Evolutionary conservation across 768 basidiomycete species (phyloP), one percentile per base, ranked within the genome.

Genomic region (Phanerochaete carnosa): DNA sequence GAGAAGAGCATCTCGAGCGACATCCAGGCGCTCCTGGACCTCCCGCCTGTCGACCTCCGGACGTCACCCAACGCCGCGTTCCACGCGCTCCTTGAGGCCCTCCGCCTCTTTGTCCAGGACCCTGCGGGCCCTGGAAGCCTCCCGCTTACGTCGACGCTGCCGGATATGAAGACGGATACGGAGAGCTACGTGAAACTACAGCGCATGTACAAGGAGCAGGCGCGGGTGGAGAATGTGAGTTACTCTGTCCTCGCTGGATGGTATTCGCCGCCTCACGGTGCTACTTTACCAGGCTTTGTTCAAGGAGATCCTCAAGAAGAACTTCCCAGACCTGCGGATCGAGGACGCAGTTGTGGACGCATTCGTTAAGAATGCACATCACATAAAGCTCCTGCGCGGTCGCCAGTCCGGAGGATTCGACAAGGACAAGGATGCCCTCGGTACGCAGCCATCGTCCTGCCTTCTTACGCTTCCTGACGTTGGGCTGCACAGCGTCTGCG

Each of bases 111-210:
- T 71, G 73, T 76, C 28, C 77, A 80, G 23, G 79, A 81, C 32
- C 75, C 83, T 53, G 74, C 80, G 5, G 76, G 87, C 55, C 83
- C 65, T 2, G 65, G 68, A 16, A 58, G 85, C 0, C 82, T 97
- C 2, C 97, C 96, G 0, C 77, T 97, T n/a, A 88, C 88, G 2
- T 84, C 90, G 49, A 83, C 92, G 0, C 80, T 98, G 11, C 96
- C 96, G 0, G 96, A 99, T 75, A 98, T 99, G 93, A 95, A 95
- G 70, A 87, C 95, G 19, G 89, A 89, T 69, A 97, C 97, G 5
- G 70, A 77, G 23, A 81, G 82, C 57, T 98, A 98, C 70, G 87
- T 97, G 51, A 80, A 84, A 19, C 80, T 99, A 13, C 95, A 98
- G 70, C 86, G 80, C 45, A 70, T 98, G 60, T 99, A 95, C 77